Evolutionary conservation across 805 yeast species (phyloP).

Genomic region (Saccharomycopsis amapae): DNA sequence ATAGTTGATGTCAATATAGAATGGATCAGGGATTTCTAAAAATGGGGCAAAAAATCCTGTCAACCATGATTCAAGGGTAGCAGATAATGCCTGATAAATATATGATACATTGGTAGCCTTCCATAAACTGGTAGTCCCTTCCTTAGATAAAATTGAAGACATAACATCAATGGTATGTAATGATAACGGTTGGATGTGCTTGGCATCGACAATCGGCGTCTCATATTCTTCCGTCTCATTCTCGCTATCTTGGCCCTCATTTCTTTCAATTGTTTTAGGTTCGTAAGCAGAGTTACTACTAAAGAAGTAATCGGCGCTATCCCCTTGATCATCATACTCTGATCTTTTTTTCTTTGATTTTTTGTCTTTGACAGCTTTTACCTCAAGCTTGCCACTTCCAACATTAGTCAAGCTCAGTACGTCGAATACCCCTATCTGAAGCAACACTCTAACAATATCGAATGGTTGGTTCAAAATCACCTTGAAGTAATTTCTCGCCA

Average conservation of each 20-base stretch:
- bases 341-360: not conserved
- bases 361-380: not conserved
- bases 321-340: constrained; percentile 4
- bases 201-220: constrained; percentile 1
- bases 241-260: constrained; percentile 2
- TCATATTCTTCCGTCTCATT: constrained; percentile 5
- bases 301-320: constrained; percentile 27
- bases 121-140: constrained; percentile 64
- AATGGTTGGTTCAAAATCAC: constrained; percentile 78
- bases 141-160: constrained; percentile 58
- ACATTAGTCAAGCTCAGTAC: constrained; percentile 8
- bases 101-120: constrained; percentile 76
- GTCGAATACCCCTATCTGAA: constrained; percentile 70
- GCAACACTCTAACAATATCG: constrained; percentile 68
- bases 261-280: not conserved
- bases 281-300: constrained; percentile 25
- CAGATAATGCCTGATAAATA: constrained; percentile 62
- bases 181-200: constrained; percentile 47
- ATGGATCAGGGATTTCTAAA: constrained; percentile 80
- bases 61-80: constrained; percentile 84
- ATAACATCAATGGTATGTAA: constrained; percentile 60
- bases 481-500: constrained; percentile 61
- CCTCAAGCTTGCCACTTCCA: not conserved
- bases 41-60: constrained; percentile 82
- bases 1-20: constrained; percentile 72